Evolutionary conservation across 495 filamentous ascomycete species (phyloP).

Genomic region (Entonaema liquescens): DNA sequence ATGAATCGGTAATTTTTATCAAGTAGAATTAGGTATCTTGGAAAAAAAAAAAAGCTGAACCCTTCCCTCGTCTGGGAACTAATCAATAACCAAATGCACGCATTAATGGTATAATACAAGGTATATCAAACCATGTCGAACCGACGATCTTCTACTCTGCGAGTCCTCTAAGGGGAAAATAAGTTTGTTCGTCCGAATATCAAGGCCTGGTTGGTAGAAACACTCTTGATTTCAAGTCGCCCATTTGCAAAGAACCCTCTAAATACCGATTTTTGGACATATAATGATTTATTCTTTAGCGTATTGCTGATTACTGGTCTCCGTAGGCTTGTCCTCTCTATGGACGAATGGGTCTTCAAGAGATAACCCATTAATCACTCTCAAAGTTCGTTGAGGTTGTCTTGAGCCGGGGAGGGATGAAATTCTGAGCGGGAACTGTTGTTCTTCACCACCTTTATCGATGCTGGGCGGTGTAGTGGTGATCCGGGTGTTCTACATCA

Average conservation of each 20-base stretch:
- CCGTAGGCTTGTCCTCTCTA: background rate
- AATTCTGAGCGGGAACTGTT: background rate
- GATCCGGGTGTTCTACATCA: slow-evolving; percentile 69
- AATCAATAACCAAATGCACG: slow-evolving; percentile 9
- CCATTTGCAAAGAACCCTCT: background rate
- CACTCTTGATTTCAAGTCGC: background rate
- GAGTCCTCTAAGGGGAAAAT: background rate
- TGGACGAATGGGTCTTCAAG: slow-evolving; percentile 9
- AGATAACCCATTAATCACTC: background rate
- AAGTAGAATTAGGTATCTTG: slow-evolving; percentile 23
- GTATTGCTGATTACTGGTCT: background rate
- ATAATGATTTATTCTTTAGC: slow-evolving; percentile 1
- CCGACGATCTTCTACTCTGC: background rate
- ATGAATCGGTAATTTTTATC: slow-evolving; percentile 10
- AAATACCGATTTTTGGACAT: background rate
- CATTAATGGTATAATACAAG: slow-evolving; percentile 7
- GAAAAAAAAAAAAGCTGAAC: background rate
- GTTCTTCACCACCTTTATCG: background rate
- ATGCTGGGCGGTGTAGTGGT: slow-evolving; percentile 15
- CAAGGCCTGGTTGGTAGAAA: background rate
- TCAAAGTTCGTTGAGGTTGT: background rate
- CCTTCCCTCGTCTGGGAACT: background rate
- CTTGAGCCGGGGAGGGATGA: background rate
- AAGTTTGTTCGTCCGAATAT: background rate
- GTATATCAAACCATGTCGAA: background rate